A percentile compares a stretch with the other conserved stretches of the same genome.
phyloP scores from a whole-genome alignment of 2,329 filamentous ascomycete species.

The Hortaea werneckii region DNA sequence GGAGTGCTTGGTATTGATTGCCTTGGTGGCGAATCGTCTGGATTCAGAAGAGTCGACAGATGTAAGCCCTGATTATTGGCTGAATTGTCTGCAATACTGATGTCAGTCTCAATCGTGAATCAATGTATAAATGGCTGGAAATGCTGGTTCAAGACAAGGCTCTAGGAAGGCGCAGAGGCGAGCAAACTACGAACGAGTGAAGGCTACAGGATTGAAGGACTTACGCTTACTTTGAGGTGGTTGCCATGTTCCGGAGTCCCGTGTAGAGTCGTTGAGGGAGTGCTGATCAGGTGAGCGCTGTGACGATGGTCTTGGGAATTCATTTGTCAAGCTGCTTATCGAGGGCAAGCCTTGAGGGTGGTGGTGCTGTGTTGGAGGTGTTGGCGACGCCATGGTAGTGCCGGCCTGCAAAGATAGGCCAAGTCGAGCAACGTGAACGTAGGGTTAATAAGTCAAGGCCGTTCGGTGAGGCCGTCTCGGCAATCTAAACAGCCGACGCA shows the following conservation, averaged over 20 bases:
- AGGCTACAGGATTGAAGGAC: slow-evolving; percentile 3
- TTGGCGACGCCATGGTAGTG: slow-evolving; percentile 17
- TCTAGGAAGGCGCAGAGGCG: no score
- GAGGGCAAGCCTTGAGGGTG: slow-evolving; percentile 24
- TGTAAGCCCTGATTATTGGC: slow-evolving; percentile 38
- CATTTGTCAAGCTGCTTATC: slow-evolving; percentile 28
- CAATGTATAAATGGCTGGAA: no score
- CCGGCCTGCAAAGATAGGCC: no score
- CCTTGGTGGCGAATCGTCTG: slow-evolving; percentile 39
- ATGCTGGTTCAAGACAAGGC: no score
- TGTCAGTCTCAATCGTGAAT: neutral
- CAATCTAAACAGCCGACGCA: no score
- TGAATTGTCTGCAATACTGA: slow-evolving; percentile 23
- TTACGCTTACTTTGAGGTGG: slow-evolving; percentile 28
- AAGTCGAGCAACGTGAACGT: no score
- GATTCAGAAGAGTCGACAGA: slow-evolving; percentile 40
- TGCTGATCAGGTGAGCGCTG: slow-evolving; percentile 23
- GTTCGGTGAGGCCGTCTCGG: no score
- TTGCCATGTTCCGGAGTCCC: slow-evolving; percentile 29
- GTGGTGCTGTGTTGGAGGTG: slow-evolving; percentile 8
- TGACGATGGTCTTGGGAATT: slow-evolving; percentile 17
- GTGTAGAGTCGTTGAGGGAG: slow-evolving; percentile 20
- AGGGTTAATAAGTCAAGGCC: no score
- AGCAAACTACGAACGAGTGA: no score
- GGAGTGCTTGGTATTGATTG: slow-evolving; percentile 34